phyloP scores from a whole-genome alignment of 2,329 filamentous ascomycete genomes.

The Alternaria sp. region DNA sequence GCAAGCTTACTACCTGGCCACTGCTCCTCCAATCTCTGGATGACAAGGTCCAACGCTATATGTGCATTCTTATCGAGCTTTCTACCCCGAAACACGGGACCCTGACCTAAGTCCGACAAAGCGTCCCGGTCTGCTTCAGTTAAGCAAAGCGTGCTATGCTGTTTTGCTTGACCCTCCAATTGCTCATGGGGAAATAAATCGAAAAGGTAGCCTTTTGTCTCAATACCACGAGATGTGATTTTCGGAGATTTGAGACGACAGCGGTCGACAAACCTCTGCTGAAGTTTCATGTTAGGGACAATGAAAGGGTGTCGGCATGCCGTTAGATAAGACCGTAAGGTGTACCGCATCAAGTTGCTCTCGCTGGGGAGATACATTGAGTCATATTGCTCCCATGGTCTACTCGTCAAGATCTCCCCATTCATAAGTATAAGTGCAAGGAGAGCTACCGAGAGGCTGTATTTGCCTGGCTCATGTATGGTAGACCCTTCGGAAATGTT shows the following conservation, averaged over 20 bases:
- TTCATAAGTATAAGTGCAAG: slow-evolving; percentile 26
- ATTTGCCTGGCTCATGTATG: slow-evolving; percentile 2
- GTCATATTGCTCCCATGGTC: background rate
- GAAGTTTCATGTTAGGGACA: slow-evolving; percentile 8
- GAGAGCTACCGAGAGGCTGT: slow-evolving; percentile 26
- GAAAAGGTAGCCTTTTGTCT: slow-evolving; percentile 23
- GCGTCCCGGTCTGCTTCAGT: background rate
- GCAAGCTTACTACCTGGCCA: background rate
- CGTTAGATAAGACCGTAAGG: slow-evolving; percentile 11
- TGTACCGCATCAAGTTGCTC: slow-evolving; percentile 3
- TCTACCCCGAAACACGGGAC: background rate
- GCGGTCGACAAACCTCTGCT: slow-evolving; percentile 25
- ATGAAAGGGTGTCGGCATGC: slow-evolving; percentile 11
- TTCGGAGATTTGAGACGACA: slow-evolving; percentile 23
- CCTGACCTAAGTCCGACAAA: background rate
- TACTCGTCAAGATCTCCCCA: slow-evolving; percentile 25
- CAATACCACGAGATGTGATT: slow-evolving; percentile 14
- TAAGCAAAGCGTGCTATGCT: background rate
- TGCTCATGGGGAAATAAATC: slow-evolving; percentile 1
- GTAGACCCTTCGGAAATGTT: slow-evolving; percentile 10
- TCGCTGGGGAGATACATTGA: background rate
- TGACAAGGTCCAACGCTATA: background rate
- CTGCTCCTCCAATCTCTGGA: background rate
- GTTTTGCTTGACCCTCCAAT: background rate
- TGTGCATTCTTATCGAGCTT: slow-evolving; percentile 1